These are phyloP conservation scores for Zelopaecilomyces penicillatus DNA, from an alignment of 2,329 filamentous ascomycete species.

Conservation along the genomic window DNA sequence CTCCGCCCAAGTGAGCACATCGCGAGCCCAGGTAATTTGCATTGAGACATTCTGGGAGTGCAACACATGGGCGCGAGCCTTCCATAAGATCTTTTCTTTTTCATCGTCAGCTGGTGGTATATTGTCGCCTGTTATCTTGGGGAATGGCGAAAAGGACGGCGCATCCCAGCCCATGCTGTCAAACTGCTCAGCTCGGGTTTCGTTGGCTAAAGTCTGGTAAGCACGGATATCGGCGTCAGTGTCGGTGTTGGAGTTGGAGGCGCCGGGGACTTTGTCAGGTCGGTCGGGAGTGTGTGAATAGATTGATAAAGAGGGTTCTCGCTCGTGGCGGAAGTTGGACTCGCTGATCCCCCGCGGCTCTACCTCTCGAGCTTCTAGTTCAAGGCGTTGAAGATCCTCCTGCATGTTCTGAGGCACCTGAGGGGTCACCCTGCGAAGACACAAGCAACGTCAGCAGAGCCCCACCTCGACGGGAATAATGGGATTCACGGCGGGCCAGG, in stretches of 20 bases:
- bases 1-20: constrained; percentile 83
- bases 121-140: constrained; percentile 76
- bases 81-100: constrained; percentile 82
- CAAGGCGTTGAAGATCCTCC: constrained; percentile 83
- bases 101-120: constrained; percentile 91
- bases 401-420: constrained; percentile 97
- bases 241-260: neutral
- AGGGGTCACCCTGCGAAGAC: constrained; percentile 67
- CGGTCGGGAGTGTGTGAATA: constrained; percentile 18
- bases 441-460: constrained; percentile 27
- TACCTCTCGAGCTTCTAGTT: constrained; percentile 61
- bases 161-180: constrained; percentile 43
- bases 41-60: constrained; percentile 92
- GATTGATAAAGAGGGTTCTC: constrained; percentile 36
- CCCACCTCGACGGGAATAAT: constrained; percentile 17
- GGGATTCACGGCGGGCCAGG: constrained; percentile 1
- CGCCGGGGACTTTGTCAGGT: constrained; percentile 1
- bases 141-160: constrained; percentile 87
- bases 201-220: constrained; percentile 3
- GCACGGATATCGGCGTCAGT: constrained; percentile 2
- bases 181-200: constrained; percentile 27
- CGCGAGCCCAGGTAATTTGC: constrained; percentile 94
- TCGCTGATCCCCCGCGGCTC: constrained; percentile 25
- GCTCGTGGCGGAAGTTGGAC: constrained; percentile 27
- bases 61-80: constrained; percentile 72